phyloP scores from a whole-genome alignment of 768 basidiomycete species.

The Trametes coccinea region DNA sequence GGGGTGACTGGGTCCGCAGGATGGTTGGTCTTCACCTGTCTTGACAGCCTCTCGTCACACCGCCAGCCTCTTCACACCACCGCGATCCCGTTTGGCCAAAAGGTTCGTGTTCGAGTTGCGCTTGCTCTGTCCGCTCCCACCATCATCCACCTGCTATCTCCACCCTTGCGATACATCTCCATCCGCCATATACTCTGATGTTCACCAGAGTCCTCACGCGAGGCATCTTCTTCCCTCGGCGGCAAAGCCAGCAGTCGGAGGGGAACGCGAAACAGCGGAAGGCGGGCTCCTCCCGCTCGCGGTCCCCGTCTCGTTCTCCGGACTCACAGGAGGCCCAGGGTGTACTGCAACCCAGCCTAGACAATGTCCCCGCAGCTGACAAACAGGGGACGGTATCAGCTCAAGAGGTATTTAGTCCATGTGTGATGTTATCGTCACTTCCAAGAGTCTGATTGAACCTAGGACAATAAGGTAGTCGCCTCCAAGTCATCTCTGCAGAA shows the following conservation, averaged over 20 bases:
- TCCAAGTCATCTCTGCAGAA: not conserved
- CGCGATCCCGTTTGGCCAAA: not conserved
- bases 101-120: slow-evolving; percentile 10
- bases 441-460: not conserved
- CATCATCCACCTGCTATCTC: not conserved
- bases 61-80: slow-evolving; percentile 6
- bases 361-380: not conserved
- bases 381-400: too few species aligned
- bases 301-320: not conserved
- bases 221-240: slow-evolving; percentile 10
- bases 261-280: not conserved
- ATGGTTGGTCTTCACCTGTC: not conserved
- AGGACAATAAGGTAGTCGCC: not conserved
- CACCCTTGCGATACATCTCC: slow-evolving; percentile 12
- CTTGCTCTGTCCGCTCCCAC: not conserved
- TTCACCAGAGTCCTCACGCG: slow-evolving; percentile 16
- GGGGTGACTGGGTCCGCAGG: too few species aligned
- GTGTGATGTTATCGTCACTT: too few species aligned
- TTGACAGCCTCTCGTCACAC: slow-evolving; percentile 16
- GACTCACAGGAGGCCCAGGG: not conserved
- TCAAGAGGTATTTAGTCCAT: too few species aligned
- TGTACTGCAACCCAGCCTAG: slow-evolving; percentile 8
- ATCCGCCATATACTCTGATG: slow-evolving; percentile 3
- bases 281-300: not conserved
- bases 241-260: not conserved